phyloP scores from a whole-genome alignment of 192 early-diverging fungal genomes.

The Kappamyces sp. region DNA sequence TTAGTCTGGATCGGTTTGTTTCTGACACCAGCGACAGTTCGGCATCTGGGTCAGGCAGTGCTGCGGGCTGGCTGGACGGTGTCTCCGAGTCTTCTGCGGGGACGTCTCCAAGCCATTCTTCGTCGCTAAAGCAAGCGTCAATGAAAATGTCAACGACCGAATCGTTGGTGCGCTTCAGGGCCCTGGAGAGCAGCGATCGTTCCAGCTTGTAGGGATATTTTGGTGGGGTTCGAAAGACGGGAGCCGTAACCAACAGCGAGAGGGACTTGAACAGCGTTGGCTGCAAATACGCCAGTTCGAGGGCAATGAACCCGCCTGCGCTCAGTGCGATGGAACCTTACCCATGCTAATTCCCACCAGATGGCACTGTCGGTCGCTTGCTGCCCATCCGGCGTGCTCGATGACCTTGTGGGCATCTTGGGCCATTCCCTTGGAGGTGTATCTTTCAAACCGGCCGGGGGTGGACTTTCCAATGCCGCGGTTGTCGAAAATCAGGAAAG shows the following conservation, averaged over 20 bases:
- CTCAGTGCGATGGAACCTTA: neutral
- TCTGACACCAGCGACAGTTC: too few species aligned
- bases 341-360: slow-evolving; percentile 22
- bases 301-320: neutral
- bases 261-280: slow-evolving; percentile 8
- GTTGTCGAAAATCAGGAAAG: slow-evolving; percentile 18
- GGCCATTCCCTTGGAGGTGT: slow-evolving; percentile 46
- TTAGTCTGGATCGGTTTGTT: too few species aligned
- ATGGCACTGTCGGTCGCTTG: slow-evolving; percentile 1
- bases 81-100: too few species aligned
- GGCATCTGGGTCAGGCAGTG: too few species aligned
- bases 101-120: too few species aligned
- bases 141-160: too few species aligned
- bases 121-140: too few species aligned
- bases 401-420: slow-evolving; percentile 56
- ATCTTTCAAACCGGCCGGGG: slow-evolving; percentile 2
- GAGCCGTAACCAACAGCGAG: neutral
- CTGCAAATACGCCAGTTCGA: neutral
- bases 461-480: slow-evolving; percentile 16
- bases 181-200: too few species aligned
- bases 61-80: too few species aligned
- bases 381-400: slow-evolving; percentile 60
- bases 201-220: too few species aligned
- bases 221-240: too few species aligned
- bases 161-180: too few species aligned